Evolutionary conservation across 2,329 filamentous ascomycete species (phyloP).

Genomic region (Aspergillus piperis): DNA sequence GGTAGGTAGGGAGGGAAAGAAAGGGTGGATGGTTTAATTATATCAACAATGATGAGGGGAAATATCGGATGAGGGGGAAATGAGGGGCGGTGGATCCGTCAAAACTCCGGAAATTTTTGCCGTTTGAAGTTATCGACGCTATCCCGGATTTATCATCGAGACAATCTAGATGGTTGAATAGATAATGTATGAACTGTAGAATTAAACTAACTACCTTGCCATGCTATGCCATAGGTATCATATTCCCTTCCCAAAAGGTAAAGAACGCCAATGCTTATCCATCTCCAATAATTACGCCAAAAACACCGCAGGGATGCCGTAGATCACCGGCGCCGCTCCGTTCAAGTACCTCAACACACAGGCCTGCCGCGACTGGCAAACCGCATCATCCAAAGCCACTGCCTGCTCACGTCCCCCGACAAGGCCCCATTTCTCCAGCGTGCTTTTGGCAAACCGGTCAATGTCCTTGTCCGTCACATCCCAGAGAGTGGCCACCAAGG

Average conservation of each 20-base stretch:
- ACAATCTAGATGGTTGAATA: not conserved
- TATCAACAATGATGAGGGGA: constrained; percentile 1
- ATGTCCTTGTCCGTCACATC: constrained; percentile 98
- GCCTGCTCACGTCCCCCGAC: constrained; percentile 52
- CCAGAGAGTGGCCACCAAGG: constrained; percentile 91
- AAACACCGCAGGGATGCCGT: constrained; percentile 85
- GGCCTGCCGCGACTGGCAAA: constrained; percentile 71
- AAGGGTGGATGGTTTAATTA: not conserved
- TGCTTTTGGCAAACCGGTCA: constrained; percentile 79
- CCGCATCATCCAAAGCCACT: constrained; percentile 74
- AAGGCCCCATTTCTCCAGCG: constrained; percentile 86
- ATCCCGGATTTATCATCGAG: not conserved
- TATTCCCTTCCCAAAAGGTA: not conserved
- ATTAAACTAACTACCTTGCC: not conserved
- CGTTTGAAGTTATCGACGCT: constrained; percentile 1
- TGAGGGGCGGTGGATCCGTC: constrained; percentile 5
- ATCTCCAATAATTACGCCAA: constrained; percentile 46
- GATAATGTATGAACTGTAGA: constrained; percentile 2
- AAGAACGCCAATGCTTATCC: constrained; percentile 4
- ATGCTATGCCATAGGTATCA: not conserved
- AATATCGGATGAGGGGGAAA: constrained; percentile 17
- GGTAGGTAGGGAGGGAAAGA: constrained; percentile 9
- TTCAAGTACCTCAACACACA: constrained; percentile 91
- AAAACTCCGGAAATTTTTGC: constrained; percentile 12
- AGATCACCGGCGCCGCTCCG: constrained; percentile 88